Evolutionary conservation across 2,329 filamentous ascomycete genomes (phyloP).

Genomic region (Venturiaceae sp.): DNA sequence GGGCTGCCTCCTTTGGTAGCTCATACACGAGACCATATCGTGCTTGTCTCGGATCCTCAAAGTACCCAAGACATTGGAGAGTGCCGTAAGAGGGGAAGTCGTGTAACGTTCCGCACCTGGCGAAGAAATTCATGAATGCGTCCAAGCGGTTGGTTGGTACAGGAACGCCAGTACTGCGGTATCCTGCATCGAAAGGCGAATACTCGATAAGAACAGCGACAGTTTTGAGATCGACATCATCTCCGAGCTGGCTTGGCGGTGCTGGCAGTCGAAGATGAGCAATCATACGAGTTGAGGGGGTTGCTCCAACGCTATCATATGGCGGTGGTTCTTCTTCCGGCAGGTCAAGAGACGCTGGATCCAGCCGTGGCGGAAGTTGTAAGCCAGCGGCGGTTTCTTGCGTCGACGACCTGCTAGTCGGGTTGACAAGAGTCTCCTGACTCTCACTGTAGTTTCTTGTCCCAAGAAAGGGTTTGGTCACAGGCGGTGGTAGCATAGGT

Average conservation of each 20-base stretch:
- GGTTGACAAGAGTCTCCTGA: slow-evolving; percentile 33
- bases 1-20: slow-evolving; percentile 43
- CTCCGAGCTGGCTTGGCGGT: not conserved
- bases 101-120: slow-evolving; percentile 15
- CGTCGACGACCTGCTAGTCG: slow-evolving; percentile 20
- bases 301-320: slow-evolving; percentile 36
- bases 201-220: slow-evolving; percentile 62
- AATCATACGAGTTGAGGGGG: slow-evolving; percentile 33
- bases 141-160: slow-evolving; percentile 36
- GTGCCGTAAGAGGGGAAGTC: slow-evolving; percentile 26
- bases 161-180: slow-evolving; percentile 35
- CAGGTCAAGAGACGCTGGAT: slow-evolving; percentile 30
- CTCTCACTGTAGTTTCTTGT: slow-evolving; percentile 14
- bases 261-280: slow-evolving; percentile 24
- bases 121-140: slow-evolving; percentile 23
- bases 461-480: not conserved
- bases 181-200: slow-evolving; percentile 40
- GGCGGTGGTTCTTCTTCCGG: slow-evolving; percentile 38
- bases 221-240: slow-evolving; percentile 11
- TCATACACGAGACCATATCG: slow-evolving; percentile 68
- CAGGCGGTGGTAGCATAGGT: not conserved
- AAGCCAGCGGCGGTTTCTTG: slow-evolving; percentile 7
- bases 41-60: slow-evolving; percentile 60
- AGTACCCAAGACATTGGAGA: slow-evolving; percentile 57
- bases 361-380: slow-evolving; percentile 21